A percentile compares a stretch with the other conserved stretches of the same genome.
phyloP scores from a whole-genome alignment of 257 asterid genomes.

The Solanum chaucha region DNA sequence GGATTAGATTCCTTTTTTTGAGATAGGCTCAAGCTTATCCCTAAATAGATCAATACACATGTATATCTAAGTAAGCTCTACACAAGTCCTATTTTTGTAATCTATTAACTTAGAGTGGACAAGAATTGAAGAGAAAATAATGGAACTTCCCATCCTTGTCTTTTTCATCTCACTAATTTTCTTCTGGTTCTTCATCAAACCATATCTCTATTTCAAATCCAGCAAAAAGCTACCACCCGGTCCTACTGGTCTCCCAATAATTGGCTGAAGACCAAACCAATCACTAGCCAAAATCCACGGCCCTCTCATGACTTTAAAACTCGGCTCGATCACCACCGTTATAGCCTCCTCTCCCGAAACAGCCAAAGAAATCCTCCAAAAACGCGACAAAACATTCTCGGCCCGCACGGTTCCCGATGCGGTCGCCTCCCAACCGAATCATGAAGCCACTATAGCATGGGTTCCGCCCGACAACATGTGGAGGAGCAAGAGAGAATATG shows the following conservation, averaged over 20 bases:
- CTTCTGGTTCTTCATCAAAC: neutral
- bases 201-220: neutral
- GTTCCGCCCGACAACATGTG: neutral
- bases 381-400: neutral
- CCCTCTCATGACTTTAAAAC: slow-evolving; percentile 4
- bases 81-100: neutral
- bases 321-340: neutral
- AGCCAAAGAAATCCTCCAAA: slow-evolving; percentile 1
- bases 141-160: neutral
- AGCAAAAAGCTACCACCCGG: neutral
- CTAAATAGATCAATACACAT: too few relatives aligned
- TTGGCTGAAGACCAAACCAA: neutral
- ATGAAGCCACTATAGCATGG: neutral
- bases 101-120: neutral
- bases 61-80: too few relatives aligned
- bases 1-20: neutral
- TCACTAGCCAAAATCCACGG: neutral
- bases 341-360: neutral
- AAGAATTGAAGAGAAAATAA: neutral
- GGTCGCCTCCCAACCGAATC: neutral
- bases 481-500: too few relatives aligned
- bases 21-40: neutral
- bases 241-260: neutral
- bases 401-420: neutral
- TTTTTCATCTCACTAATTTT: neutral